These are phyloP conservation scores for Cyclostephanos tholiformis DNA, from an alignment of 108 stramenopile species.

Conservation along the genomic window DNA sequence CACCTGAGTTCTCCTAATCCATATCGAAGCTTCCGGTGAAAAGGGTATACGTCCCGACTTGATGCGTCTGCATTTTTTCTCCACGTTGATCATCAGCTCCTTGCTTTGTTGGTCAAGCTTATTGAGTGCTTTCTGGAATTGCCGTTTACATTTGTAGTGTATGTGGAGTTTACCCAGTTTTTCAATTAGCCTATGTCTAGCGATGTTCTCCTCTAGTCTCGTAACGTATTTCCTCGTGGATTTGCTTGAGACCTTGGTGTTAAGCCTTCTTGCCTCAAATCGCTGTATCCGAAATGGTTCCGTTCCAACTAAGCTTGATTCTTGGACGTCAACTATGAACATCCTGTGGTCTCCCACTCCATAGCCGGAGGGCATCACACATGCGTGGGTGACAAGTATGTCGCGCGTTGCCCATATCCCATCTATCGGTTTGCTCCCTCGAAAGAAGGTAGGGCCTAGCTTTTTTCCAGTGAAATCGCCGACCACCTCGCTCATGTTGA, in stretches of 20 bases:
- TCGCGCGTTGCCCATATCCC: slow-evolving; percentile 16
- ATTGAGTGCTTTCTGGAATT: not conserved
- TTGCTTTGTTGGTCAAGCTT: not conserved
- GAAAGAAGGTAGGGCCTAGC: not conserved
- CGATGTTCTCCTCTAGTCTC: not conserved
- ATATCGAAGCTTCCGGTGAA: slow-evolving; percentile 8
- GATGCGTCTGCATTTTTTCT: slow-evolving; percentile 10
- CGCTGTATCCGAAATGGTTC: no score
- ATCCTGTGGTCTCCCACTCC: slow-evolving; percentile 15
- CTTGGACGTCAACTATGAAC: not conserved
- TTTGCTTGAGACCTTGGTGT: not conserved
- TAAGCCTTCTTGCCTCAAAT: not conserved
- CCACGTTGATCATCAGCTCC: not conserved
- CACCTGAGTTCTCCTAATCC: slow-evolving; percentile 6
- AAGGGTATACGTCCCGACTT: slow-evolving; percentile 14
- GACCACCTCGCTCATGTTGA: not conserved
- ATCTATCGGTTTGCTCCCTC: slow-evolving; percentile 3
- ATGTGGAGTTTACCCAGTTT: not conserved
- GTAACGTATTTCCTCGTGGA: not conserved
- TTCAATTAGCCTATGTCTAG: not conserved
- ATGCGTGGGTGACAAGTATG: not conserved
- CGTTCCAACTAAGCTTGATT: not conserved
- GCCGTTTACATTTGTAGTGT: not conserved
- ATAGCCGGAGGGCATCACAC: slow-evolving; percentile 8
- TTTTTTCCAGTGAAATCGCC: not conserved